Evolutionary conservation across 371 early-diverging fungal genomes (phyloP).

Genomic region (Paraphysoderma sedebokerense): DNA sequence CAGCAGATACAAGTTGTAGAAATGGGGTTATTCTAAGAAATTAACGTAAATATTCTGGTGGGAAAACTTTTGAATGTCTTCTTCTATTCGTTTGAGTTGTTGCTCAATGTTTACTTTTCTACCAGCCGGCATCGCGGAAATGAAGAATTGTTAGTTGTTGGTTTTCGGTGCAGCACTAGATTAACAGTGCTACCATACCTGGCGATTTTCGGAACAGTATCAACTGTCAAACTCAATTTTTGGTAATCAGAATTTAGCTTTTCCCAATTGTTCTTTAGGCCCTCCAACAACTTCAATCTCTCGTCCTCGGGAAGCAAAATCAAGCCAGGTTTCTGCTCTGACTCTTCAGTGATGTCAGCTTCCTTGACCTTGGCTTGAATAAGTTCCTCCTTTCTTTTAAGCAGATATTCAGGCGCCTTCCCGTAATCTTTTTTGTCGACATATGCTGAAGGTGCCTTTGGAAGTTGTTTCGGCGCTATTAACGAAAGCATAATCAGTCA

Average conservation of each 20-base stretch:
- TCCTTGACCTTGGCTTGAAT: background rate
- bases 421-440: constrained; percentile 24
- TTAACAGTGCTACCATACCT: constrained; percentile 9
- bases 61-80: constrained; percentile 25
- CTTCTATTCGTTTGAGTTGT: constrained; percentile 25
- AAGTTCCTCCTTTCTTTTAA: constrained; percentile 5
- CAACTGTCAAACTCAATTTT: constrained; percentile 26
- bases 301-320: constrained; percentile 25
- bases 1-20: too few species aligned
- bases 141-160: background rate
- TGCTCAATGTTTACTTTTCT: constrained; percentile 35
- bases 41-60: constrained; percentile 16
- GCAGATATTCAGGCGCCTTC: constrained; percentile 16
- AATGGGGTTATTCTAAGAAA: too few species aligned
- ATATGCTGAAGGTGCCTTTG: constrained; percentile 9
- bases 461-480: constrained; percentile 6
- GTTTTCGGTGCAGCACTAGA: background rate
- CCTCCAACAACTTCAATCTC: constrained; percentile 18
- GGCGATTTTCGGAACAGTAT: constrained; percentile 34
- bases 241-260: constrained; percentile 27
- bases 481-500: background rate
- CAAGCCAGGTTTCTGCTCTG: constrained; percentile 10
- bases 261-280: constrained; percentile 23
- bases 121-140: background rate
- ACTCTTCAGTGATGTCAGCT: background rate